Base-by-base conservation (phyloP, 352 stramenopile genomes). In the Pythium sp. region DNA sequence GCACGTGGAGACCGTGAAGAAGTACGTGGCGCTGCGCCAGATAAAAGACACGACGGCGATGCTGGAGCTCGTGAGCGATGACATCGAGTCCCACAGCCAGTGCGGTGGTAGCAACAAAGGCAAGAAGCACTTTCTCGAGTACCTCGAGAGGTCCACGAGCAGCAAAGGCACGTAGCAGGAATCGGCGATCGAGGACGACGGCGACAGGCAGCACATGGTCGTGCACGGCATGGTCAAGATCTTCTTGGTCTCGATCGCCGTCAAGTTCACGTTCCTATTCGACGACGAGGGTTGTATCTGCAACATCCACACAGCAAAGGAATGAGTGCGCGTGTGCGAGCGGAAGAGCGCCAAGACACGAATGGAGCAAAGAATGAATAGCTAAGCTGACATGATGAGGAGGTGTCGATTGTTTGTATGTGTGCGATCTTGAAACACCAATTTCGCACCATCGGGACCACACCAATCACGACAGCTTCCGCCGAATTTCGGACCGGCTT, bases 171-270 rank as follows among this genome's bases (percentile, higher is more conserved):
- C 49, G 22, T 87, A 73, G 79, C 51, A 82, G 59, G 56, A 69
- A 1, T 71, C 79, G 3, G 58, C 64, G 64, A 78, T 84, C 57
- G 74, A 84, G 54, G 75, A 83, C 38, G 72, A 70, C 63, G 76
- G 80, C 69, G 67, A 81, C 32, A 38, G 32, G 46, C 65, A 79
- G 68, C 74, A 78, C 58, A 77, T 87, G 38, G 54, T 84, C 30
- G 74, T 86, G 62, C 78, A 70, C n/a, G 77, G 77, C 14, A 69
- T 81, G 22, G 75, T 84, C 67, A 80, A 78, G 67, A 82, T 87
- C 56, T 77, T 84, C 55, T 84, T 65, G 69, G 76, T 84, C 56
- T 73, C 77, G 36, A 77, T 87, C 69, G 78, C 77, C 26, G 71
- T 84, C 73, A 87, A 87, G 67, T 83, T 69, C 15, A 71, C 64